Percentiles rank a stretch among this genome's conserved stretches.
These are phyloP conservation scores for Berberis thunbergii DNA, from an alignment of 164 flowering plant genomes.

Conservation along the genomic window DNA sequence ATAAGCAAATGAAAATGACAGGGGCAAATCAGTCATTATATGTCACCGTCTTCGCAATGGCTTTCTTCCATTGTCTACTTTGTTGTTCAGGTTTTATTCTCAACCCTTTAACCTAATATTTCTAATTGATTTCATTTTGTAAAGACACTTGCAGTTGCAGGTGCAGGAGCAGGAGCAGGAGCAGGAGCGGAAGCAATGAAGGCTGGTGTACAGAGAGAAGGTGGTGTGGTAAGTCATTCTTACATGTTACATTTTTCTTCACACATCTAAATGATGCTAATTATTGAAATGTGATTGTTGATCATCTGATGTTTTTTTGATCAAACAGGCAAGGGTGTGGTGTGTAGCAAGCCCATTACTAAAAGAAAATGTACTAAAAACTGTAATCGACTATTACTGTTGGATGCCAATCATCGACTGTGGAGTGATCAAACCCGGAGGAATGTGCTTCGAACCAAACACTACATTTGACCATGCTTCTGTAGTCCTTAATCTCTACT, in stretches of 20 bases:
- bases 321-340: not conserved
- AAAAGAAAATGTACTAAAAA: not conserved
- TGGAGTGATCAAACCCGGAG: not conserved
- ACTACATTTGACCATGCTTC: not conserved
- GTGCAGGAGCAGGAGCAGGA: too few species aligned
- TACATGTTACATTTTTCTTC: too few species aligned
- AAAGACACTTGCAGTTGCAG: too few species aligned
- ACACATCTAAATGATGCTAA: too few species aligned
- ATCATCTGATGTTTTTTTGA: too few species aligned
- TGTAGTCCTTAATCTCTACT: not conserved
- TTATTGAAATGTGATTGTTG: too few species aligned
- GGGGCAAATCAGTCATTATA: not conserved
- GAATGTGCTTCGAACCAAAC: not conserved
- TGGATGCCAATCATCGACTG: not conserved
- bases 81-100: not conserved
- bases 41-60: not conserved
- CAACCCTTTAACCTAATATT: too few species aligned
- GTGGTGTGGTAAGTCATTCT: too few species aligned
- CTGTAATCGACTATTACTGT: not conserved
- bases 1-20: not conserved
- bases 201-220: too few species aligned
- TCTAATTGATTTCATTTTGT: too few species aligned
- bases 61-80: not conserved
- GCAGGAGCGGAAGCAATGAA: too few species aligned
- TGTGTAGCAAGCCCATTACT: not conserved